phyloP scores from a whole-genome alignment of 257 asterid species.

The Rehmannia glutinosa region DNA sequence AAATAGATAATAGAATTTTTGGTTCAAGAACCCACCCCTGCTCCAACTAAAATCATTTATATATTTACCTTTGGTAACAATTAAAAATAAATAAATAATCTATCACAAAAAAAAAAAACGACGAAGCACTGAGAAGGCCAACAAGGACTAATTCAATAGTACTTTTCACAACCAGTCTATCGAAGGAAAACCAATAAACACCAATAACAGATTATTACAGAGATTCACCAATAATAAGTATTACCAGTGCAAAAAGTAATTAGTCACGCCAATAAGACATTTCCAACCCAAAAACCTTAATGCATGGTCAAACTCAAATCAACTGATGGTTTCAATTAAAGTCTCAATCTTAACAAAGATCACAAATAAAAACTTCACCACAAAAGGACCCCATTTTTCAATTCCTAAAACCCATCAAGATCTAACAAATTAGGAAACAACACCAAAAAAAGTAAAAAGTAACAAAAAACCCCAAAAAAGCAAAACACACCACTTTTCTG shows the following conservation, averaged over 20 bases:
- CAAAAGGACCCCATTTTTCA: background rate
- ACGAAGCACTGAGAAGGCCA: background rate
- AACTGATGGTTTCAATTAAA: slow-evolving; percentile 5
- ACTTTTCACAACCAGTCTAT: background rate
- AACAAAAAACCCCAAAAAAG: slow-evolving; percentile 1
- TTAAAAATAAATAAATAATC: too few species aligned
- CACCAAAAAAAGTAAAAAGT: background rate
- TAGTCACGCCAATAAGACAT: background rate
- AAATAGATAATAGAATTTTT: too few species aligned
- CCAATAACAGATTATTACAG: background rate
- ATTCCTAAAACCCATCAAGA: slow-evolving; percentile 25
- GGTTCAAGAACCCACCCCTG: too few species aligned
- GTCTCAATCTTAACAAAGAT: slow-evolving; percentile 16
- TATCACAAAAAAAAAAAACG: too few species aligned
- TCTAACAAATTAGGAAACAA: slow-evolving; percentile 24
- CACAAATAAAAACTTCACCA: background rate
- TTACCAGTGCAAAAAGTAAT: background rate
- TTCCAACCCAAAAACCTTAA: slow-evolving; percentile 10
- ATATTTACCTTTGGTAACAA: too few species aligned
- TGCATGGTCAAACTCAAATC: slow-evolving; percentile 22
- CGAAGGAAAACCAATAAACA: background rate
- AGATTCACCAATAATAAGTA: slow-evolving; percentile 4
- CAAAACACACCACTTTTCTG: background rate
- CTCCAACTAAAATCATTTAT: too few species aligned
- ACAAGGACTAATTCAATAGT: background rate